Evolutionary conservation across 106 monocot genomes (phyloP).

Genomic region (Acorus gramineus): DNA sequence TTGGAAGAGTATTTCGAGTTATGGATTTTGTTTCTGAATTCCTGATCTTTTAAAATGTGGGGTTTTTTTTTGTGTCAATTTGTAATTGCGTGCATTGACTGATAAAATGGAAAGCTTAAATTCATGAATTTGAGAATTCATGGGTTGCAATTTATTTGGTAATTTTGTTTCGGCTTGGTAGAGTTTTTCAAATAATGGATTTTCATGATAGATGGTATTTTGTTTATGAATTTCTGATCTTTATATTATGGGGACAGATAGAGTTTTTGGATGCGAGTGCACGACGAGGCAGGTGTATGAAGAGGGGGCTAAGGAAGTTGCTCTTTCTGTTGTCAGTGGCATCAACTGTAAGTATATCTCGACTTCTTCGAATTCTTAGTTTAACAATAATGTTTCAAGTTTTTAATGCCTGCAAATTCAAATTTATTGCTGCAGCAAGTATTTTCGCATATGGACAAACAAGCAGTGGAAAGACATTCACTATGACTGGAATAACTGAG

Average conservation of each 20-base stretch:
- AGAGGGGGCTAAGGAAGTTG: conserved; percentile 79
- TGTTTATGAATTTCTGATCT: conserved; percentile 5
- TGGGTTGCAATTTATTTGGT: no score
- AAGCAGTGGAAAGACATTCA: conserved; percentile 98
- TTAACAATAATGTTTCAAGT: background rate
- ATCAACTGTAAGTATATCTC: conserved; percentile 61
- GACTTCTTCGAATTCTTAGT: background rate
- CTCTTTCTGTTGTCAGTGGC: conserved; percentile 84
- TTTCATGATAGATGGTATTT: background rate
- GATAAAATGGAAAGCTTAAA: no score
- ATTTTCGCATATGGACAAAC: conserved; percentile 99
- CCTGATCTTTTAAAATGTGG: no score
- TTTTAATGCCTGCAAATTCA: background rate
- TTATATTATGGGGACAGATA: conserved; percentile 36
- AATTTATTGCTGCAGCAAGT: conserved; percentile 46
- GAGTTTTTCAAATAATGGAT: background rate
- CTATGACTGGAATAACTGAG: conserved; percentile 93
- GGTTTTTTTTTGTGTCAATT: no score
- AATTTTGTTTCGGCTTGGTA: background rate
- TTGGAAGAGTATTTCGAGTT: no score
- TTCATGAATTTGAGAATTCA: no score
- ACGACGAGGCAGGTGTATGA: conserved; percentile 75
- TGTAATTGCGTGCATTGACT: no score
- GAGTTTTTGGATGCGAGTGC: conserved; percentile 61
- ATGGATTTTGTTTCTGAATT: no score